Evolutionary conservation across 140 eudicot species (phyloP).

Genomic region (Ambrosia hybrid): DNA sequence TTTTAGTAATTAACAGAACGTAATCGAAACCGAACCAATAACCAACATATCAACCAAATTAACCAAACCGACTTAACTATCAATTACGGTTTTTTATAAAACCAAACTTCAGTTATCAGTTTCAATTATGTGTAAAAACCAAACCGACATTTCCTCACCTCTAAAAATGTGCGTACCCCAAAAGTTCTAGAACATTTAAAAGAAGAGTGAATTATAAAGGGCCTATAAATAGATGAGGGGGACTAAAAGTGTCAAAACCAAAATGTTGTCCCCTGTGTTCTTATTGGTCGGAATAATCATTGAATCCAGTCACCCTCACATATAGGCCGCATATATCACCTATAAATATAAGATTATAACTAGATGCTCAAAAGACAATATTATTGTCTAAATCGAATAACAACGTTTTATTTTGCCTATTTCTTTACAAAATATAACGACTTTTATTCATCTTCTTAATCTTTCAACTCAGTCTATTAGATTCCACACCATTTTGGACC

Average conservation of each 20-base stretch:
- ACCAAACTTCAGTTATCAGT: too few species aligned
- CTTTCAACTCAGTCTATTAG: conserved; percentile 21
- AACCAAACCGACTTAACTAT: too few species aligned
- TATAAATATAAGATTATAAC: conserved; percentile 7
- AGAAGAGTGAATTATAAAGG: too few species aligned
- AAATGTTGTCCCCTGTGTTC: conserved; percentile 8
- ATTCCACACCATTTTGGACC: conserved; percentile 40
- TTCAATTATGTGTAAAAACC: too few species aligned
- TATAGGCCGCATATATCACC: conserved; percentile 7
- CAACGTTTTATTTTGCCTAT: conserved; percentile 3
- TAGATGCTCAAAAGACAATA: conserved; percentile 12
- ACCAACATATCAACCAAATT: too few species aligned
- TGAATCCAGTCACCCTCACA: conserved; percentile 29
- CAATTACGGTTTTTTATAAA: too few species aligned
- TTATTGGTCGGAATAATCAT: conserved; percentile 22
- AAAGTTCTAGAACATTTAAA: too few species aligned
- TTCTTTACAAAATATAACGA: conserved; percentile 1
- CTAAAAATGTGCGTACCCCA: too few species aligned
- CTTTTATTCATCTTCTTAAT: conserved; percentile 21
- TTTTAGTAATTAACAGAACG: too few species aligned
- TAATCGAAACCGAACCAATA: too few species aligned
- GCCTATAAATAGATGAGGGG: neutral
- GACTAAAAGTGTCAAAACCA: conserved; percentile 16
- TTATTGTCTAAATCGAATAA: conserved; percentile 10
- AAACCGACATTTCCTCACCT: too few species aligned